A percentile compares a stretch with the other conserved stretches of the same genome.
Conservation (phyloP, 768 basidiomycete species). For the Pilatotrama ljubarskyi region DNA sequence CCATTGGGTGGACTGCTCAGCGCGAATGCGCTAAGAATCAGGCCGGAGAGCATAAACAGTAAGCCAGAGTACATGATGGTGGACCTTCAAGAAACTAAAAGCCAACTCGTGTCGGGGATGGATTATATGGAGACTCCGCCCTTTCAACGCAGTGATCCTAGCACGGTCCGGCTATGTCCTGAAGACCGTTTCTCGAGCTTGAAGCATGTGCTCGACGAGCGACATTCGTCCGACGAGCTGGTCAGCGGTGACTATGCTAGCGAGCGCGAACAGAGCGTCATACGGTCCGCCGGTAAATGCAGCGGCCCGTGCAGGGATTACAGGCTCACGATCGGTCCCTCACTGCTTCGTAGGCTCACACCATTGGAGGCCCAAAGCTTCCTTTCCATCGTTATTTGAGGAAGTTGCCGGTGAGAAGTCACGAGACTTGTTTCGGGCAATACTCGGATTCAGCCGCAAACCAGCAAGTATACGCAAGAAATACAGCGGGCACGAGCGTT, state of each 20-base stretch:
- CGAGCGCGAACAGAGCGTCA: neutral
- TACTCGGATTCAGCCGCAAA: neutral
- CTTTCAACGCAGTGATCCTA: neutral
- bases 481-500: no score
- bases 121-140: neutral
- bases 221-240: conserved; percentile 12
- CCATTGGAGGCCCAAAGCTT: neutral
- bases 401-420: no score
- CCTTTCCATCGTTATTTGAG: neutral
- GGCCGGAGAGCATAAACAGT: conserved; percentile 1
- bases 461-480: no score
- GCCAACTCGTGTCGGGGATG: neutral
- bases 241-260: neutral
- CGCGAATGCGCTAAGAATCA: conserved; percentile 8
- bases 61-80: neutral
- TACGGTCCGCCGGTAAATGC: neutral
- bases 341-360: no score
- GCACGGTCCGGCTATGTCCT: conserved; percentile 1
- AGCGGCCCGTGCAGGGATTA: conserved; percentile 2
- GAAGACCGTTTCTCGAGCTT: neutral
- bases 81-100: neutral
- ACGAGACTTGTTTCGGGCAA: neutral
- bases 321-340: neutral
- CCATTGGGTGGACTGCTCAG: conserved; percentile 25
- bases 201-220: conserved; percentile 8